Base-by-base conservation (phyloP, 192 early-diverging fungal genomes). In the Coemansia sp. region DNA sequence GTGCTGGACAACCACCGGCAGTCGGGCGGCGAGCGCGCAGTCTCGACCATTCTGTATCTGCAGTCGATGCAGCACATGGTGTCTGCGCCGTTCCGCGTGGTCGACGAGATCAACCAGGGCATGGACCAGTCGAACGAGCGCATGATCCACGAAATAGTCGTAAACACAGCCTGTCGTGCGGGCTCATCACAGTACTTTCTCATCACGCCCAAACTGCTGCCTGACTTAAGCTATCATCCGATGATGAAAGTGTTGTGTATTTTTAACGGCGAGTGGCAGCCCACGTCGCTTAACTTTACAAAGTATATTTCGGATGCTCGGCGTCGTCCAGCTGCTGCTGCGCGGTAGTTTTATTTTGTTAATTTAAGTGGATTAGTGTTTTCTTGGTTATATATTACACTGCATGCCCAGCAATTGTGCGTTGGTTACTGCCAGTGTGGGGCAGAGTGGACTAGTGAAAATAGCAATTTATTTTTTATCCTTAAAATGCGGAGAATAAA, bases 51-150 rank as follows among this genome's bases (percentile, higher is more conserved):
- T 52, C 77, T 96, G 64, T 99, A 98, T 66, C 73, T 99, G 57
- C 94, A 96, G 87, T 84, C 97, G 14, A 85, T 99, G 57, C 97
- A 99, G 85, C 69, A 79, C 11, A 75, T 97, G 37, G 72, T 64
- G 3, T 90, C 94, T 5, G 85, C 93, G 8, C 96, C 97, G 15
- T 99, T 99, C 88, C 89, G 97, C 55, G 93, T 98, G 0, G 97
- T 99, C 11, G 97, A 99, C 83, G 97, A 99, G 77, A 99, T 99
- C 62, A 99, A 99, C 72, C 97, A 99, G 72, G 97, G 97, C 53
- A 98, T 99, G 97, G 97, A 99, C 76, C 91, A 93, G 29, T 85
- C 90, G 35, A 99, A 98, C 73, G 97, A 99, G 72, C 85, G 97
- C 21, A 79, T 96, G 77, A 89, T 98, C n/a, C 97, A 99, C 81